A percentile compares a stretch with the other conserved stretches of the same genome.
Conservation (phyloP, 2,329 filamentous ascomycete species). For the Aspergillus sp. region DNA sequence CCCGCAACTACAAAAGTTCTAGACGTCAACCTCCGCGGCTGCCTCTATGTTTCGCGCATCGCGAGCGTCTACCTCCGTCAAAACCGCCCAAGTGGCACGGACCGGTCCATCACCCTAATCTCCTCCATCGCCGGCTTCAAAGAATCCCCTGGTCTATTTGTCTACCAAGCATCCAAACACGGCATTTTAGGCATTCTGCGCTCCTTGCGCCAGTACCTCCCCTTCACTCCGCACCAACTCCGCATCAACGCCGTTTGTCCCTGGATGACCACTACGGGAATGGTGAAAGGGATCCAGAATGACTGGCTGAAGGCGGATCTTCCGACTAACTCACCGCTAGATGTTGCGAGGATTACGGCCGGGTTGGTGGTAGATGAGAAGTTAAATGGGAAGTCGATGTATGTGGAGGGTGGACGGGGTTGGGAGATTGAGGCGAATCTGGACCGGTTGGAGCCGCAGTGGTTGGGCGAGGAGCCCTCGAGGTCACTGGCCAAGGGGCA, state of each 20-base stretch:
- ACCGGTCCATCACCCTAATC: constrained; percentile 40
- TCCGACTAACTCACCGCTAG: constrained; percentile 34
- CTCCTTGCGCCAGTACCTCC: constrained; percentile 33
- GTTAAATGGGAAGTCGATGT: constrained; percentile 37
- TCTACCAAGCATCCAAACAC: constrained; percentile 46
- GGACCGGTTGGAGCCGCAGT: constrained; percentile 35
- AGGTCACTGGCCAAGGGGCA: constrained; percentile 30
- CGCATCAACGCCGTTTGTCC: constrained; percentile 42
- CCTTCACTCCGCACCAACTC: constrained; percentile 29
- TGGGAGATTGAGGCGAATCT: constrained; percentile 42
- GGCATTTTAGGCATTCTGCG: constrained; percentile 47
- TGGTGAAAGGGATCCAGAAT: constrained; percentile 29
- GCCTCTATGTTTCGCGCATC: constrained; percentile 43
- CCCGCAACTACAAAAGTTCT: constrained; percentile 33
- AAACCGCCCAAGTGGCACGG: constrained; percentile 22
- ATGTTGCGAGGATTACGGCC: constrained; percentile 35
- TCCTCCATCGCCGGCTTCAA: constrained; percentile 45
- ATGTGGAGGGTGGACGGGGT: constrained; percentile 37
- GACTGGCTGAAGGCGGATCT: constrained; percentile 33
- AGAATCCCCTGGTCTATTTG: constrained; percentile 41
- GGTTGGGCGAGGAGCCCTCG: constrained; percentile 38
- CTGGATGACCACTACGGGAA: constrained; percentile 37
- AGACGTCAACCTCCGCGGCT: constrained; percentile 45
- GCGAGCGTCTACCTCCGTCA: constrained; percentile 46
- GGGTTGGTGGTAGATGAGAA: constrained; percentile 28